Evolutionary conservation across 441 rosid genomes (phyloP).

Genomic region (Brassica balearica): DNA sequence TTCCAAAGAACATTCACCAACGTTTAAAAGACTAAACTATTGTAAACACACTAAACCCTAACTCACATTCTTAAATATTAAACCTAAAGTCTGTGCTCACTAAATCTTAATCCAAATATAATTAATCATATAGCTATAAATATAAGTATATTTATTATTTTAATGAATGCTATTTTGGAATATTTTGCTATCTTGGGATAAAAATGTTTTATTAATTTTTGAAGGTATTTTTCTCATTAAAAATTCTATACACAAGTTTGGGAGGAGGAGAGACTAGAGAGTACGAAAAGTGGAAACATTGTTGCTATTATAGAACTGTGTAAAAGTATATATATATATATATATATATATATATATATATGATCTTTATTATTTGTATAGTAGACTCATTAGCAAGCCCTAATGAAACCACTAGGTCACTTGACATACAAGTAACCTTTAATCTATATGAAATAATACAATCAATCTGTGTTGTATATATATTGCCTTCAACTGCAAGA

Average conservation of each 20-base stretch:
- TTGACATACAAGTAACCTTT: conserved; percentile 25
- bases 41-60: too few relatives aligned
- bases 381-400: background rate
- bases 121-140: too few relatives aligned
- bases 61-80: too few relatives aligned
- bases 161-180: too few relatives aligned
- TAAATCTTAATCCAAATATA: too few relatives aligned
- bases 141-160: too few relatives aligned
- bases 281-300: background rate
- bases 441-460: background rate
- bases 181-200: background rate
- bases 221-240: background rate
- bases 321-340: background rate
- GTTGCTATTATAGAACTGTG: background rate
- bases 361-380: background rate
- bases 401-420: conserved; percentile 25
- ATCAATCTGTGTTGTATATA: background rate
- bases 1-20: too few relatives aligned
- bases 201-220: background rate
- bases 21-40: too few relatives aligned
- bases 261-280: background rate
- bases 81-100: too few relatives aligned
- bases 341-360: background rate
- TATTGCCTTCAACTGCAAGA: background rate
- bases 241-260: background rate